A percentile compares a stretch with the other conserved stretches of the same genome.
Conservation (phyloP, 192 early-diverging fungal species). For the Rhizophagus sp. region DNA sequence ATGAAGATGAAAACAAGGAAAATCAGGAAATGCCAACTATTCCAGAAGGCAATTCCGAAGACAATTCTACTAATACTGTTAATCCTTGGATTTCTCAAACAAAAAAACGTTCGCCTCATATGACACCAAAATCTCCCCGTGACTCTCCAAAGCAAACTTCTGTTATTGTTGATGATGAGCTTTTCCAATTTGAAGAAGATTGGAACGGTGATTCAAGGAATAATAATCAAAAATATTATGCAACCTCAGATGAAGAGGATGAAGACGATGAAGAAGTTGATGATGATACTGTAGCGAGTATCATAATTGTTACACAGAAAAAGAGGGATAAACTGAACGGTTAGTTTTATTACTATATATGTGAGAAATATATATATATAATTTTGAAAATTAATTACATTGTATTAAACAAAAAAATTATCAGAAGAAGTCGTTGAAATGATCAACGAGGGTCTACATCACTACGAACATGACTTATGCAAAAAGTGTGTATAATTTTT, state of each 20-base stretch:
- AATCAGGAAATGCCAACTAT: slow-evolving; percentile 12
- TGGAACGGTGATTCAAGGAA: slow-evolving; percentile 55
- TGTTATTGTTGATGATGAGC: slow-evolving; percentile 64
- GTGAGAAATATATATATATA: neutral
- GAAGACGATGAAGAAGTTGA: slow-evolving; percentile 85
- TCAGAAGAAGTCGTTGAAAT: slow-evolving; percentile 79
- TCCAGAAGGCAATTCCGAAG: neutral
- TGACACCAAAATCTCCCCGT: slow-evolving; percentile 8
- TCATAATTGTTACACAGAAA: slow-evolving; percentile 92
- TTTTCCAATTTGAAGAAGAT: slow-evolving; percentile 83
- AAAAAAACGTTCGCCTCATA: slow-evolving; percentile 6
- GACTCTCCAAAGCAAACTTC: neutral
- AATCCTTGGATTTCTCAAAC: slow-evolving; percentile 1
- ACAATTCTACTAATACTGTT: neutral
- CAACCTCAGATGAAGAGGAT: slow-evolving; percentile 66
- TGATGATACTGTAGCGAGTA: slow-evolving; percentile 83
- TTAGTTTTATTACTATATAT: neutral
- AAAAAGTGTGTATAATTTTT: slow-evolving; percentile 2
- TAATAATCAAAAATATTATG: slow-evolving; percentile 53
- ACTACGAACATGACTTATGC: slow-evolving; percentile 81
- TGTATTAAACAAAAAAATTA: neutral
- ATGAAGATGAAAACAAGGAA: slow-evolving; percentile 10
- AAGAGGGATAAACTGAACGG: slow-evolving; percentile 72
- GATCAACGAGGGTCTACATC: slow-evolving; percentile 94
- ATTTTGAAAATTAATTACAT: no score